Evolutionary conservation across 2,329 filamentous ascomycete species (phyloP).

Genomic region (Colletotrichum paranaense): DNA sequence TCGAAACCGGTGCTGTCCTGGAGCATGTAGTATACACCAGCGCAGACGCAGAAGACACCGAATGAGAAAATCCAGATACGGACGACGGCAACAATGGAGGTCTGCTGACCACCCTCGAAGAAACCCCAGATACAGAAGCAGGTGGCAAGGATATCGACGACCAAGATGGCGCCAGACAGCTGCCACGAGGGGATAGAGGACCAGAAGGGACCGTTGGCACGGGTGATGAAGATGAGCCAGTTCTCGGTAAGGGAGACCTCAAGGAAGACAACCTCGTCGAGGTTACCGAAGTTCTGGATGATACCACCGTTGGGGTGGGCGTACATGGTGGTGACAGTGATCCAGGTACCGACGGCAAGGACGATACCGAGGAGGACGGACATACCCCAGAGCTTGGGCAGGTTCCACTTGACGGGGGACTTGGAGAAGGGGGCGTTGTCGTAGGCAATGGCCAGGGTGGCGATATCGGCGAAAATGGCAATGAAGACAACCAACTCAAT

Average conservation of each 20-base stretch:
- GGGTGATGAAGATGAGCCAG: slow-evolving; percentile 97
- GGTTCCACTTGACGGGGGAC: slow-evolving; percentile 87
- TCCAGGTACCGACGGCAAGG: slow-evolving; percentile 87
- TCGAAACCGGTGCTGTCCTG: slow-evolving; percentile 86
- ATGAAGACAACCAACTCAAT: slow-evolving; percentile 92
- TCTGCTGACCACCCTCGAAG: slow-evolving; percentile 74
- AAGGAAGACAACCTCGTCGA: slow-evolving; percentile 87
- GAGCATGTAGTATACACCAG: slow-evolving; percentile 79
- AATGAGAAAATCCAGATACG: slow-evolving; percentile 94
- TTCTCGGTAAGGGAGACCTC: slow-evolving; percentile 93
- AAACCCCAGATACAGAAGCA: slow-evolving; percentile 88
- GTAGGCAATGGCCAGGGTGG: slow-evolving; percentile 91
- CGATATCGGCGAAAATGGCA: slow-evolving; percentile 93
- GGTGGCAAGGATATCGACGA: slow-evolving; percentile 87
- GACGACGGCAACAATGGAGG: slow-evolving; percentile 85
- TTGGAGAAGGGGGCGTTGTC: slow-evolving; percentile 73
- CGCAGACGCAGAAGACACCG: slow-evolving; percentile 88
- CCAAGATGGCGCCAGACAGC: slow-evolving; percentile 78
- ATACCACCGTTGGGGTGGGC: slow-evolving; percentile 80
- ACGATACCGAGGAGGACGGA: slow-evolving; percentile 85
- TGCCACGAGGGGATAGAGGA: slow-evolving; percentile 90
- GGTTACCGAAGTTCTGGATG: slow-evolving; percentile 86
- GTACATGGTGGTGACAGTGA: slow-evolving; percentile 89
- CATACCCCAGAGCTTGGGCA: slow-evolving; percentile 94
- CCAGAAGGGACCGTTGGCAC: slow-evolving; percentile 93